Conservation (phyloP, 768 basidiomycete genomes). For the Tylopilus vinaceipallidus region DNA sequence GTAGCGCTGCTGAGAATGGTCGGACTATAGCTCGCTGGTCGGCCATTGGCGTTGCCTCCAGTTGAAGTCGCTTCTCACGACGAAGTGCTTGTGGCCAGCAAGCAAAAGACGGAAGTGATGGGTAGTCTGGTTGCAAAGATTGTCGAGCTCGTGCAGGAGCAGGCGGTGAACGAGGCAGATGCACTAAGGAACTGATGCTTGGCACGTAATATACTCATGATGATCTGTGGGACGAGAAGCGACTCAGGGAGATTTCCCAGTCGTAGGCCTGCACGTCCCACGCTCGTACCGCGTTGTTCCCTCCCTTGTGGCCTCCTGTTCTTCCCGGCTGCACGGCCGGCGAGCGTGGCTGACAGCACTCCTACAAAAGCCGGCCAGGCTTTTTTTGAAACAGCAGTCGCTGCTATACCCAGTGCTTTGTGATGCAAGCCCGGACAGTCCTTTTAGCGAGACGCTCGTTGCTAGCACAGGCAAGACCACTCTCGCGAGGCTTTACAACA, state of each 20-base stretch:
- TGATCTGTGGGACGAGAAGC: background rate
- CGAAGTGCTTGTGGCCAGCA: conserved; percentile 70
- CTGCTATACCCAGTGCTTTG: conserved; percentile 15
- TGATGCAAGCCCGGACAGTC: conserved; percentile 23
- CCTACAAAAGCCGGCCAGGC: conserved; percentile 18
- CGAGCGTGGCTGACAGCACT: conserved; percentile 10
- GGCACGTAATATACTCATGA: conserved; percentile 5
- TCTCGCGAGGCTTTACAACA: conserved; percentile 28
- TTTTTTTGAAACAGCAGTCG: conserved; percentile 6
- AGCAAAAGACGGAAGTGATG: conserved; percentile 69
- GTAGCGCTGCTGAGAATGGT: conserved; percentile 3
- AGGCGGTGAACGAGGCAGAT: conserved; percentile 7
- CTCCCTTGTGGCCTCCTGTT: too few species aligned
- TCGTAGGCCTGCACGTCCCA: conserved; percentile 12
- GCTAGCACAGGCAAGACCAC: conserved; percentile 19
- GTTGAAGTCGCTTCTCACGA: conserved; percentile 66
- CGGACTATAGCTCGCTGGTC: conserved; percentile 56
- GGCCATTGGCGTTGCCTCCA: conserved; percentile 38
- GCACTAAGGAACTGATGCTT: conserved; percentile 3
- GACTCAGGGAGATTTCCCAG: background rate
- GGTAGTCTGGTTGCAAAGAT: conserved; percentile 65
- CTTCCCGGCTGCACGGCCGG: conserved; percentile 25
- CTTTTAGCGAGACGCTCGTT: conserved; percentile 26
- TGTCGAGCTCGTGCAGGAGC: conserved; percentile 41
- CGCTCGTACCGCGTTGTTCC: conserved; percentile 23